Conservation (phyloP, 495 filamentous ascomycete genomes). For the Lepraria neglecta region DNA sequence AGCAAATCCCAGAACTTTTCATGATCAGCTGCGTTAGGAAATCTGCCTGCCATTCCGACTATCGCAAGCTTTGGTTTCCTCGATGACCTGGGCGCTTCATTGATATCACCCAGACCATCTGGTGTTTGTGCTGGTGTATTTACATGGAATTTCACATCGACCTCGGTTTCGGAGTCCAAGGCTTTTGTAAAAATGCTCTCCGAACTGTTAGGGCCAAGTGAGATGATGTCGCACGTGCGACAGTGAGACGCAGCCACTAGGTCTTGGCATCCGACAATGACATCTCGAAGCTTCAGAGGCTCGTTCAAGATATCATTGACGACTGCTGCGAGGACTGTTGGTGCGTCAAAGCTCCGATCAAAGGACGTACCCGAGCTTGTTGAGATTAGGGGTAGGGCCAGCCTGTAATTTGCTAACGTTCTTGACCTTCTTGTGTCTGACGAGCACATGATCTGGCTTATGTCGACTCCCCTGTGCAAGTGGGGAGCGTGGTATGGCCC, state of each 20-base stretch:
- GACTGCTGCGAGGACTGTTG: conserved; percentile 43
- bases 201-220: conserved; percentile 44
- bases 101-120: not conserved
- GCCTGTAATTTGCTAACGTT: conserved; percentile 14
- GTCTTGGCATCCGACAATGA: conserved; percentile 48
- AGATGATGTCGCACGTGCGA: conserved; percentile 45
- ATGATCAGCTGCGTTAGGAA: conserved; percentile 60
- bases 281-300: conserved; percentile 51
- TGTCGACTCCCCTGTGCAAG: conserved; percentile 55
- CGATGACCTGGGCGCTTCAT: conserved; percentile 12
- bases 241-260: conserved; percentile 26
- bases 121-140: not conserved
- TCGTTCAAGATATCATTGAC: conserved; percentile 55
- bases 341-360: conserved; percentile 7
- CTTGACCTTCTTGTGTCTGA: conserved; percentile 27
- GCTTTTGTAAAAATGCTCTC: conserved; percentile 33
- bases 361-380: conserved; percentile 37
- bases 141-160: conserved; percentile 31
- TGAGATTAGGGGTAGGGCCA: conserved; percentile 20
- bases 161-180: conserved; percentile 33
- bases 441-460: conserved; percentile 52
- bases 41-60: conserved; percentile 69
- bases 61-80: conserved; percentile 58
- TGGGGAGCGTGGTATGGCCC: conserved; percentile 78
- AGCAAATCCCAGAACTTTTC: conserved; percentile 69